These are phyloP conservation scores for Cordyceps pruinosa DNA, from an alignment of 2,329 filamentous ascomycete species.

Conservation along the genomic window DNA sequence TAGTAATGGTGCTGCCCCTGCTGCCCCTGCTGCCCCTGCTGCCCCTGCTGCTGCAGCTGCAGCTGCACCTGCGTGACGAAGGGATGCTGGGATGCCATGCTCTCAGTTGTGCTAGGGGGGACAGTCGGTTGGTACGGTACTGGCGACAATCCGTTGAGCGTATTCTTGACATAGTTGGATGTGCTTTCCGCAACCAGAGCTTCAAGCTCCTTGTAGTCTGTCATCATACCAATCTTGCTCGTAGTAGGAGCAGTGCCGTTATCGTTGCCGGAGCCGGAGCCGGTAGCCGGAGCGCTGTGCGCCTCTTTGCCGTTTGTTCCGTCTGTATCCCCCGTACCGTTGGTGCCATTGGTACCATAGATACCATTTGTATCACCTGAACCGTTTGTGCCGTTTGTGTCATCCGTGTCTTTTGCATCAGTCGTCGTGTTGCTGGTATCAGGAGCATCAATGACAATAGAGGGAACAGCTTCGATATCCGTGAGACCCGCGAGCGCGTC, in stretches of 20 bases:
- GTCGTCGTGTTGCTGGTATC: slow-evolving; percentile 11
- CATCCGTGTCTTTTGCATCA: slow-evolving; percentile 21
- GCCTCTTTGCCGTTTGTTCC: slow-evolving; percentile 22
- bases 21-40: slow-evolving; percentile 30
- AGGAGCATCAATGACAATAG: slow-evolving; percentile 6
- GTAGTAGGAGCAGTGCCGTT: not conserved
- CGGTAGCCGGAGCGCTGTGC: no score
- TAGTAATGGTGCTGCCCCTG: slow-evolving; percentile 28
- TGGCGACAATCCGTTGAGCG: slow-evolving; percentile 35
- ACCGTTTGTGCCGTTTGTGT: slow-evolving; percentile 18
- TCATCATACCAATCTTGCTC: slow-evolving; percentile 24
- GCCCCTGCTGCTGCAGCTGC: slow-evolving; percentile 26
- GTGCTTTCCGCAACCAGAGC: slow-evolving; percentile 39
- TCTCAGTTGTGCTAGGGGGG: slow-evolving; percentile 32
- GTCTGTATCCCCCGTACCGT: slow-evolving; percentile 21
- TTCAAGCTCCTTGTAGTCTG: slow-evolving; percentile 37
- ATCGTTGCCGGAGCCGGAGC: not conserved
- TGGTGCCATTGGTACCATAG: slow-evolving; percentile 17
- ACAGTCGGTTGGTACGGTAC: slow-evolving; percentile 37
- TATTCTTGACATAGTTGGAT: slow-evolving; percentile 38
- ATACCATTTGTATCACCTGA: no score
- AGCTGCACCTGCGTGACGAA: slow-evolving; percentile 31
- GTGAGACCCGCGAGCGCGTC: slow-evolving; percentile 32
- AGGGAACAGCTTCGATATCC: slow-evolving; percentile 19
- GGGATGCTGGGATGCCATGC: slow-evolving; percentile 28